Base-by-base conservation (phyloP, 2,329 filamentous ascomycete genomes). In the Botrytis medusae region DNA sequence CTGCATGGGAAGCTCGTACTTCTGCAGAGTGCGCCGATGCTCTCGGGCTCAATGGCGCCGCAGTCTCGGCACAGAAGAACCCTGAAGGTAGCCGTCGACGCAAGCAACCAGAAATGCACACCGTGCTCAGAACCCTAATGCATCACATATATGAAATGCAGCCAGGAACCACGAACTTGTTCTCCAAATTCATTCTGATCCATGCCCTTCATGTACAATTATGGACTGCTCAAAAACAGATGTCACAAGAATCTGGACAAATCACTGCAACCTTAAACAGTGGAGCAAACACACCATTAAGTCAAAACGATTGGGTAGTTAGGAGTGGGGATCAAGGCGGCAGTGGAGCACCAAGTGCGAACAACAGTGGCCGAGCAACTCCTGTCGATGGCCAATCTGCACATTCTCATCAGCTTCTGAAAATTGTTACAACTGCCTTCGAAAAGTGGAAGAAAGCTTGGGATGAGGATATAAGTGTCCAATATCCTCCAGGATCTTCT, bases 371-470 rank as follows among this genome's bases (percentile, higher is more conserved):
- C 16, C 82, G 83, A 71, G 83, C 80, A 37, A 87, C 86, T 48
- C 86, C 87, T 5, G 82, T 85, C 40, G 61, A 83, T 62, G 82
- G 80, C 68, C 75, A 76, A 64, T 74, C 76, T 42, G 75, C 81
- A 46, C 82, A 86, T 37, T 82, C 86, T 65, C 84, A 85, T 54
- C 83, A 85, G 59, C 82, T 84, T 3, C 82, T 85, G 16, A 85
- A 87, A 72, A 82, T 83, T 5, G 83, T 88, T 32, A 84, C 82
- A 69, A 82, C 81, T 64, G 90, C 90, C 25, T 84, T 94, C 59
- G 88, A 91, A 75, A 91, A 92, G 78, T 93, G 92, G 87, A 93
- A 93, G 82, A 84, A 84, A 29, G 87, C 86, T 74, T 93, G 92
- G 91, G 91, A 93, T 79, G 82, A 85, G 73, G 92, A 94, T 77